Conservation (phyloP, 2,329 filamentous ascomycete genomes). For the Penicillium sp. region DNA sequence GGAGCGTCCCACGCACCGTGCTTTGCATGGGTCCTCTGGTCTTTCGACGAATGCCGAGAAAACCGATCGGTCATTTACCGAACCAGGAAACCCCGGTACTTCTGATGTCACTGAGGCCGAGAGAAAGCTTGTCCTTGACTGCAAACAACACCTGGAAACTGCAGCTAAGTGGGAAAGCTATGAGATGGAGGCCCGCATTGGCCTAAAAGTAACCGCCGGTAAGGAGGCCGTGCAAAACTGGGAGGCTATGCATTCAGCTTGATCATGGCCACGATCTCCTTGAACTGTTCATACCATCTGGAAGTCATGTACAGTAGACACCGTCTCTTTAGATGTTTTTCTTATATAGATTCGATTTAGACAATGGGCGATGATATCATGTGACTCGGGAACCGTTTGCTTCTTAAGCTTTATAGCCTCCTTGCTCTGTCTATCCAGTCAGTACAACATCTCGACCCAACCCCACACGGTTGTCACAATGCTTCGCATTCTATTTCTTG, state of each 20-base stretch:
- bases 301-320: not conserved
- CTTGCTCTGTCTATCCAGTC: not conserved
- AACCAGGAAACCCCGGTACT: not conserved
- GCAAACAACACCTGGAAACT: conserved; percentile 58
- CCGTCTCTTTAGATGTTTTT: not conserved
- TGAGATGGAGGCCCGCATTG: conserved; percentile 61
- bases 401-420: too few relatives aligned
- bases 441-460: not conserved
- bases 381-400: not conserved
- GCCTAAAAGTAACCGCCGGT: conserved; percentile 50
- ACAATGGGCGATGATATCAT: not conserved
- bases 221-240: conserved; percentile 47
- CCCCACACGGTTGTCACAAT: conserved; percentile 1
- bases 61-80: conserved; percentile 1
- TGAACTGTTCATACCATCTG: not conserved
- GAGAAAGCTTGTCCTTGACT: conserved; percentile 49
- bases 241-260: conserved; percentile 34
- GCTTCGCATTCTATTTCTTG: not conserved
- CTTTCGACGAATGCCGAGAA: not conserved
- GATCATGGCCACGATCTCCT: not conserved
- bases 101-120: conserved; percentile 22
- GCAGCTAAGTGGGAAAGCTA: conserved; percentile 62
- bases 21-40: conserved; percentile 30
- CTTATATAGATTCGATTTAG: not conserved
- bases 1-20: conserved; percentile 51